phyloP scores from a whole-genome alignment of 106 monocot genomes.

The Dendrobium huoshanense region DNA sequence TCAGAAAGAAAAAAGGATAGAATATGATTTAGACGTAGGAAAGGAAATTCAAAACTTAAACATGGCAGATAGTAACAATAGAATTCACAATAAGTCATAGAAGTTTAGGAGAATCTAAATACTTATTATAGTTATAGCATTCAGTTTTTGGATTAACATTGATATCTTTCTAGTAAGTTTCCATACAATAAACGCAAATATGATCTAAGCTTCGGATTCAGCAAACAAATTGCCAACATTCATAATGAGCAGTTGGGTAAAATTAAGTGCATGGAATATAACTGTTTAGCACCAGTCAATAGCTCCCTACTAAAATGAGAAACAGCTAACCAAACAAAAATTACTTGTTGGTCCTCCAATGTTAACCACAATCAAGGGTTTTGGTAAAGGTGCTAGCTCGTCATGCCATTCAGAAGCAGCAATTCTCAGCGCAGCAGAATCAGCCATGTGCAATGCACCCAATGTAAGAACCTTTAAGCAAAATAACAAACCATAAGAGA shows the following conservation, averaged over 20 bases:
- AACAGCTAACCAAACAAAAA: background rate
- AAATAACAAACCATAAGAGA: background rate
- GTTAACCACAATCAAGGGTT: conserved; percentile 90
- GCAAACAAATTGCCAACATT: background rate
- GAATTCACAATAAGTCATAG: no score
- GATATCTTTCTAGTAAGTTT: no score
- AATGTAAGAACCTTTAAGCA: conserved; percentile 66
- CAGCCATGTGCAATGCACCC: conserved; percentile 87
- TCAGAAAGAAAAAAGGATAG: no score
- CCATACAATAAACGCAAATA: no score
- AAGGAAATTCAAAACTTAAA: no score
- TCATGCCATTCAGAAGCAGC: conserved; percentile 89
- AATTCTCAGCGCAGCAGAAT: conserved; percentile 62
- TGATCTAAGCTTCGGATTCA: background rate
- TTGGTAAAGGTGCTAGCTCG: conserved; percentile 88
- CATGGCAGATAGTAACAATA: no score
- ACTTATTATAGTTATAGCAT: no score
- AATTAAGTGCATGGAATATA: background rate
- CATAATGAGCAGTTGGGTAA: background rate
- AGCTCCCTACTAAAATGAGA: background rate
- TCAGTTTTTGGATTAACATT: no score
- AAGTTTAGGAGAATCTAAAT: no score
- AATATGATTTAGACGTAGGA: no score
- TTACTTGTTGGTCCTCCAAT: conserved; percentile 97
- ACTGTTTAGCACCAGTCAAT: background rate